Evolutionary conservation across 176 grass and related monocot genomes (phyloP).

Genomic region (Lolium rigidum): DNA sequence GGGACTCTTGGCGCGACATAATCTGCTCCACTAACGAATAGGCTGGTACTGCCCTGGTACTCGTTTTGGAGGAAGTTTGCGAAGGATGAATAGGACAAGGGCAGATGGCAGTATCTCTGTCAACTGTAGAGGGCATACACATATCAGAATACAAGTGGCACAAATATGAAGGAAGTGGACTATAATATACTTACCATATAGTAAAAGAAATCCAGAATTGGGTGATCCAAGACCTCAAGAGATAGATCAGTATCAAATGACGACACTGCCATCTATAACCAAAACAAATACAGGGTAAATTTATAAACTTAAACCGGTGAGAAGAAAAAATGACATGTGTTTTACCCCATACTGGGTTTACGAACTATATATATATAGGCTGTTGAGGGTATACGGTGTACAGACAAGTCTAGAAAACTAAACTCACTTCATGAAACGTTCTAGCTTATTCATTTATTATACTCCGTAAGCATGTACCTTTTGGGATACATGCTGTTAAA

Average conservation of each 20-base stretch:
- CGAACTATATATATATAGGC: background rate
- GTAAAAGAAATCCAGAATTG: slow-evolving; percentile 82
- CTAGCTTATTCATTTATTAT: background rate
- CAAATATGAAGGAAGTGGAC: slow-evolving; percentile 14
- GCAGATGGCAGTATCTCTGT: slow-evolving; percentile 88
- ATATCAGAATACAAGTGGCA: slow-evolving; percentile 34
- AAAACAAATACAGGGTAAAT: slow-evolving; percentile 16
- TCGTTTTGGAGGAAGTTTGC: slow-evolving; percentile 84
- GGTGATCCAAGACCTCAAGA: slow-evolving; percentile 87
- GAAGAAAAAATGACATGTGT: background rate
- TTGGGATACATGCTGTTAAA: too few species aligned
- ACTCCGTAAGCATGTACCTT: background rate
- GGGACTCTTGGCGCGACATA: slow-evolving; percentile 24
- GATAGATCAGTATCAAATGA: slow-evolving; percentile 77
- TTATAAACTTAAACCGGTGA: background rate
- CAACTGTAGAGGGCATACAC: slow-evolving; percentile 51
- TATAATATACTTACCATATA: slow-evolving; percentile 73
- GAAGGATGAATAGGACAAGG: slow-evolving; percentile 87
- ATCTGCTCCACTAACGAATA: slow-evolving; percentile 48
- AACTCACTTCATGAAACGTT: slow-evolving; percentile 13
- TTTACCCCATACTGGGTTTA: background rate
- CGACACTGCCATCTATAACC: slow-evolving; percentile 64
- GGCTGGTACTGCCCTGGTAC: slow-evolving; percentile 68
- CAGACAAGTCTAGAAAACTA: slow-evolving; percentile 1
- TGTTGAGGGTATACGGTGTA: background rate